These are phyloP conservation scores for Nakazawaea ambrosiae DNA, from an alignment of 805 yeast genomes.

Conservation along the genomic window DNA sequence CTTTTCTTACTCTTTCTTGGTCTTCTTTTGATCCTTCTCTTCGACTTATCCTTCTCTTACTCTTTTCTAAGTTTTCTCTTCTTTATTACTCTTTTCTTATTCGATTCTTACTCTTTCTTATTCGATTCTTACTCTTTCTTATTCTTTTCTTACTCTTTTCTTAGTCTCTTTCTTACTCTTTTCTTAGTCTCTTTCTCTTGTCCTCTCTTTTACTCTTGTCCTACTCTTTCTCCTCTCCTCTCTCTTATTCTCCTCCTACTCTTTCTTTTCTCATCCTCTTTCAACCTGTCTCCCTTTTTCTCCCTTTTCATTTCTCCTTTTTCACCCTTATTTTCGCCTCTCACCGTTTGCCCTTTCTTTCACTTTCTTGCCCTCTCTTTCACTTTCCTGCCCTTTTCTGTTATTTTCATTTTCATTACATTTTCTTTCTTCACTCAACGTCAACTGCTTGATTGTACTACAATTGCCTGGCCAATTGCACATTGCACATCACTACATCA, in stretches of 20 bases:
- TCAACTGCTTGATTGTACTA: too few relatives aligned
- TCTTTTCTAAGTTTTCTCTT: neutral
- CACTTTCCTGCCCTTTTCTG: neutral
- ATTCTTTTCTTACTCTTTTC: too few relatives aligned
- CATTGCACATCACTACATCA: too few relatives aligned
- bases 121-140: too few relatives aligned
- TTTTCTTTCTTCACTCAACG: too few relatives aligned
- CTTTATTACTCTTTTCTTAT: neutral
- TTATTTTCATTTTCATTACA: too few relatives aligned
- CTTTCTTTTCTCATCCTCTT: too few relatives aligned
- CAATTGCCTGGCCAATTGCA: too few relatives aligned
- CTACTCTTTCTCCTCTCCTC: neutral
- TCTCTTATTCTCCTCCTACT: too few relatives aligned
- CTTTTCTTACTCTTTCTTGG: neutral
- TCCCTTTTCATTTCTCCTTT: slow-evolving; percentile 1
- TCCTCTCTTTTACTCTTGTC: neutral
- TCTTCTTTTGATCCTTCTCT: neutral
- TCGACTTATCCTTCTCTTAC: neutral
- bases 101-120: neutral
- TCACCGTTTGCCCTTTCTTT: slow-evolving; percentile 3
- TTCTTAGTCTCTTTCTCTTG: too few relatives aligned
- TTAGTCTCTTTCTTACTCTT: too few relatives aligned
- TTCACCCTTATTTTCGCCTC: slow-evolving; percentile 8
- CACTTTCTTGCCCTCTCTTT: neutral
- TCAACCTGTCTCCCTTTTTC: too few relatives aligned